Percentiles rank a stretch among this genome's conserved stretches.
These are phyloP conservation scores for Eimeria brunetti DNA, from an alignment of 169 alveolate genomes.

Conservation along the genomic window DNA sequence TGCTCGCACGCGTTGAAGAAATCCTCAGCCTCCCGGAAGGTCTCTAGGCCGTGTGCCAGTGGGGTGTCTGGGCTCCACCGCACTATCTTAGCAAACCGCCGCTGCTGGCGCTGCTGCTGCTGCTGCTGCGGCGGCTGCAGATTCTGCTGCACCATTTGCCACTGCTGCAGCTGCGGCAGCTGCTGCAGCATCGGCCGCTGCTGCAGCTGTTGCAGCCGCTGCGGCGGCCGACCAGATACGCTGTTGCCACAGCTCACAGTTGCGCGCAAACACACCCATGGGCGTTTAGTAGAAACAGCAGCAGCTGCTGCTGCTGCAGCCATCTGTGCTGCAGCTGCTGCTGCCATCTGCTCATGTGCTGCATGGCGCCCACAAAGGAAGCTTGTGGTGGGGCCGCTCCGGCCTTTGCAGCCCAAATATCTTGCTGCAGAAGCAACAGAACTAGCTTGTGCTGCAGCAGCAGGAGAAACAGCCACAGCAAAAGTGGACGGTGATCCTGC, in stretches of 20 bases:
- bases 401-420: not conserved
- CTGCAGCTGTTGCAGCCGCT: not conserved
- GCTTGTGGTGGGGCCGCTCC: not conserved
- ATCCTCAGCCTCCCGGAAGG: constrained; percentile 61
- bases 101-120: constrained; percentile 31
- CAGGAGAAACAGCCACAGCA: not conserved
- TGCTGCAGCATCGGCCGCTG: not conserved
- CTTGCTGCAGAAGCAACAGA: not conserved
- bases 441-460: not conserved
- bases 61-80: constrained; percentile 77
- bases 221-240: not conserved
- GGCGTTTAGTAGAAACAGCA: not conserved
- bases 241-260: not conserved
- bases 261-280: not conserved
- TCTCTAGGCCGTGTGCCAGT: constrained; percentile 56
- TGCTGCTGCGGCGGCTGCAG: not conserved
- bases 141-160: not conserved
- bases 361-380: not conserved
- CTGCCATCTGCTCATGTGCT: not conserved
- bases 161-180: not conserved
- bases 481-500: not conserved
- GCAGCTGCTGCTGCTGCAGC: not conserved
- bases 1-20: constrained; percentile 49
- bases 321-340: not conserved
- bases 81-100: constrained; percentile 62